Conservation (phyloP, 306 rosid genomes). For the Prunus kanzakura region DNA sequence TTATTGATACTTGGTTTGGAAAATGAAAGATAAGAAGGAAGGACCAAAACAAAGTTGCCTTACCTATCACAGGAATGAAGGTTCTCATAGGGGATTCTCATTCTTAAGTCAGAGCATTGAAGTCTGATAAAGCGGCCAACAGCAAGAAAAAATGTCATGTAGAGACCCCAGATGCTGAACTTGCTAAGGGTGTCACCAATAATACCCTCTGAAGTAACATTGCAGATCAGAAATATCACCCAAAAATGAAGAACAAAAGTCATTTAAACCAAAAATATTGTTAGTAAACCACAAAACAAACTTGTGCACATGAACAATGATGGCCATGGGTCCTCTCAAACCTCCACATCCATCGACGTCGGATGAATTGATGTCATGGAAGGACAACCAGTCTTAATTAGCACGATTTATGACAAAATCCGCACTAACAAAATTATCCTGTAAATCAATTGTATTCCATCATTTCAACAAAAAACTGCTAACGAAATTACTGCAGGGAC, state of each 20-base stretch:
- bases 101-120: constrained; percentile 93
- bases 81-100: constrained; percentile 94
- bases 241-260: not conserved
- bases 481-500: too few species aligned
- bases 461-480: too few species aligned
- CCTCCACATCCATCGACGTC: too few species aligned
- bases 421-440: too few species aligned
- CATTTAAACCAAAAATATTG: not conserved
- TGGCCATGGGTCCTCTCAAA: too few species aligned
- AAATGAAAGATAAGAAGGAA: not conserved
- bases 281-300: not conserved
- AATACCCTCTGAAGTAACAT: constrained; percentile 72
- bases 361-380: too few species aligned
- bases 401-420: too few species aligned
- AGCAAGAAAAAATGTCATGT: constrained; percentile 96
- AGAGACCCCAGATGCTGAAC: constrained; percentile 99
- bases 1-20: too few species aligned
- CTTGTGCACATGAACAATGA: not conserved
- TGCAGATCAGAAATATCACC: not conserved
- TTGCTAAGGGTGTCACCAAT: constrained; percentile 98
- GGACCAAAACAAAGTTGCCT: constrained; percentile 9
- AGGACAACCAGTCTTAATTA: too few species aligned
- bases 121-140: constrained; percentile 96
- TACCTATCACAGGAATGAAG: constrained; percentile 99
- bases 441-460: too few species aligned